Evolutionary conservation across 441 rosid species (phyloP), one percentile per base, ranked within the genome.

Genomic region (Kokia cookei): DNA sequence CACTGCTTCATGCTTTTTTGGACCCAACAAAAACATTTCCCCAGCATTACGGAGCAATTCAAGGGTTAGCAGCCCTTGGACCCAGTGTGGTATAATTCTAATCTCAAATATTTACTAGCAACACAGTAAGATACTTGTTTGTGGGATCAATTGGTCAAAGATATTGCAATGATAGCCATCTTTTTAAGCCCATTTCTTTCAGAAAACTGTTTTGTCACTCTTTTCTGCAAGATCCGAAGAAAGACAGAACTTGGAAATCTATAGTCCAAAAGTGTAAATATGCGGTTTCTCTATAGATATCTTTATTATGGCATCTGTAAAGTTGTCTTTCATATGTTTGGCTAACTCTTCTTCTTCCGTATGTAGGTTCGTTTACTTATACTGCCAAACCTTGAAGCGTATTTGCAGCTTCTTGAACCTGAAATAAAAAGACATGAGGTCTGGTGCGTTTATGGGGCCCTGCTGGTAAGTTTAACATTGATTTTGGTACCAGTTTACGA

Each of bases 11-110:
- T 77, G 83, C 86, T 35, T 87, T 89, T 74, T 68, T 89, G 88
- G 89, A 87, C 71, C 90, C 91, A 69, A 82, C 83, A 47, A 86
- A 82, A 80, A 50, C 86, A 48, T 80, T 86, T 74, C 65, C 86
- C 67, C 90, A 88, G 58, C 93, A 89, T 58, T 89, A 84, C 64
- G 91, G 93, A 65, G 93, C 93, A 78, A 81, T 89, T 78, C 90
- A 80, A 85, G 93, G 93, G 73, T 71, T 87, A 77, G 86, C 82
- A 59, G 84, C 90, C 71, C 85, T 89, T 72, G 93, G 93, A 63
- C 85, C 84, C 65, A 82, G 81, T 58, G 84, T 86, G 93, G 93
- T 89, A 89, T 58, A 32, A 64, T 70, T 61, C 66, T 69, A 17
- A 50, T 75, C 64, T 50, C 69, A 35, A 35, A 54, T 63, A 57